Base-by-base conservation (phyloP, 257 asterid genomes). In the Apocynum venetum region DNA sequence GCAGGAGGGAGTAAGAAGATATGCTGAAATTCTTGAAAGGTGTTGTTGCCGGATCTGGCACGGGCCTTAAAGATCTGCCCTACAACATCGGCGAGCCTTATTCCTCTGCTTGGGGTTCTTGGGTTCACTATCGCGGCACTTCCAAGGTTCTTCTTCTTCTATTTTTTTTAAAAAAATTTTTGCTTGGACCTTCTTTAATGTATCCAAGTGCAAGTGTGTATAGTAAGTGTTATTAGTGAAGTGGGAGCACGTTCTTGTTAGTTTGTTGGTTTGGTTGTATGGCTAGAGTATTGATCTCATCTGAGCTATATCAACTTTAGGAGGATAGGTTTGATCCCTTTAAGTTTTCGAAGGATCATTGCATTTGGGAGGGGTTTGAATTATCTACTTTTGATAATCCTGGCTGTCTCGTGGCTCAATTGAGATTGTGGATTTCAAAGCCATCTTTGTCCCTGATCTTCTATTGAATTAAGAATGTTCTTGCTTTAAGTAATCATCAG, bases 11-110 rank as follows among this genome's bases (percentile, higher is more conserved):
- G 72, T 19, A 13, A 7, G 40, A 17, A 60, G 84, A 72, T 78
- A 93, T 96, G 99, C 78, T 96, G 44, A 96, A 93, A 82, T 96
- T 96, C 85, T 72, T 96, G 80, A 96, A 96, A 90, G 99, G 93
- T 59, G 99, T 96, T 71, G 99, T 96, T 20, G 92, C 56, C 82
- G 98, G 99, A 90, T 93, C 99, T 83, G 95, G 93, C 6, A 75
- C 98, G 61, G 99, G 97, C 85, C 87, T 91, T 68, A 93, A 93
- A 81, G 98, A 96, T 96, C 96, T 96, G 78, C 99, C 99, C 8
- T 93, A 96, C 86, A 89, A 86, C 87, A 86, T 96, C 81, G 98
- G 97, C 49, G 99, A 96, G 88, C 98, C 99, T 52, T 93, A 96
- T 89, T 87, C 97, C 53, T 87, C 96, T 68, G 90, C 97, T 79